Evolutionary conservation across 495 filamentous ascomycete species (phyloP), one percentile per base, ranked within the genome.

Genomic region (Tuber microsphaerosporum): DNA sequence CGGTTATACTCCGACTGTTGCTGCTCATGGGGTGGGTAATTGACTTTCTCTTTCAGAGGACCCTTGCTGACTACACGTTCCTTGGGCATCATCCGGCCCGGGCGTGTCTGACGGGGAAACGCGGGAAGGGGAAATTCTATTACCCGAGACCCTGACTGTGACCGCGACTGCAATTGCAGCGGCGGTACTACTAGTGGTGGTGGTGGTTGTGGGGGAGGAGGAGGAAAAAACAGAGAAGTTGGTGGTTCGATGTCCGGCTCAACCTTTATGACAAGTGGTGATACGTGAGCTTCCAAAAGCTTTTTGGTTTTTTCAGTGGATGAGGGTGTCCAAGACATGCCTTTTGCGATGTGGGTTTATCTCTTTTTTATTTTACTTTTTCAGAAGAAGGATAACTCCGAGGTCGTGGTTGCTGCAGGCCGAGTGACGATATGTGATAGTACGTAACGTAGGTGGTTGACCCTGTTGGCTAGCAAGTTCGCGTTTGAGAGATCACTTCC

Each of bases 1-100:
- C 71, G 81, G 68, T 84, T 74, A n/a, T 80, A 73, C 37, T 78
- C 41, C 10, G 79, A 81, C 73, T 77, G 42, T 75, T 71, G 31
- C 76, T 74, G 41, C 76, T 77, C 61, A 37, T 82, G 61, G 73
- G 73, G 75, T 9, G 81, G 81, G 71, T 75, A 82, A 56, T 82
- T 82, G 39, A 82, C 77, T 31, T 20, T 70, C 86, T 86, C 81
- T n/a, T 37, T 12, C 20, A 74, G 73, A 6, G 43, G 46, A 9
- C 78, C 78, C 44, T 71, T 79, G n/a, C 26, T 71, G 65, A 79
- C 76, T 2, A 22, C 44, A 37, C 77, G 74, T 31, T 79, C 77
- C 19, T 79, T 79, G 42, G 61, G 45, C 12, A 26, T 65, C 56
- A 65, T 65, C 56, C 56, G 56, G 14, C 26, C 26, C 2, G 42